Evolutionary conservation across 2,329 filamentous ascomycete species (phyloP), one percentile per base, ranked within the genome.

Genomic region (Fusarium coffeatum): DNA sequence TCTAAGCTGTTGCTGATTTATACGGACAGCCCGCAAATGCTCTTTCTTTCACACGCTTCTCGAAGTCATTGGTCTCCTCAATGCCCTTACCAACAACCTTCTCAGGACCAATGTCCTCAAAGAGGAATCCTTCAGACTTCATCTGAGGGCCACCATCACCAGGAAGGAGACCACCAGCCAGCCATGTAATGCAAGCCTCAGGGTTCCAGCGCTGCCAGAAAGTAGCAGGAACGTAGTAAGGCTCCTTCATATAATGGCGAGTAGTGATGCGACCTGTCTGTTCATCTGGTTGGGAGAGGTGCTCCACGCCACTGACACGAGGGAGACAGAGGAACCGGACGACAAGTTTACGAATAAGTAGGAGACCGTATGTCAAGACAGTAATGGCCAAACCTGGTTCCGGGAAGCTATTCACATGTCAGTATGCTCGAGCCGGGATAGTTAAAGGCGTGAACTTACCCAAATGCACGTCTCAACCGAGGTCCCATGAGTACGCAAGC

Each of bases 161-260:
- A 3, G 86, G 86, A 3, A 87, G 65, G 30, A 79, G 79, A 2
- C 81, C 84, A 11, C 85, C 86, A 47, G 77, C 68, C 10, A 80
- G 50, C 74, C 84, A 76, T 22, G 80, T 76, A 6, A 87, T 60
- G 83, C 84, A 84, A 0, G 84, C 89, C 63, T 78, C 77, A 0
- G 85, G 89, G 4, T 87, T 88, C 88, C 87, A 93, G 62, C 87
- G 86, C 72, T 85, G 88, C 87, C 84, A 88, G 42, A 87, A 77
- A 0, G 86, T 90, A 28, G 84, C 83, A 64, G 86, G 83, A 25
- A 87, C 82, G 77, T 92, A 93, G 79, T 87, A 92, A 4, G 91
- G 91, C 48, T 88, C 86, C 13, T 87, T 86, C 27, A 89, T 83
- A 78, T 88, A 92, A 40, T 81, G 70, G 1, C 80, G 71, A 76